Base-by-base conservation (phyloP, 305 asterid genomes). In the Ajuga reptans region DNA sequence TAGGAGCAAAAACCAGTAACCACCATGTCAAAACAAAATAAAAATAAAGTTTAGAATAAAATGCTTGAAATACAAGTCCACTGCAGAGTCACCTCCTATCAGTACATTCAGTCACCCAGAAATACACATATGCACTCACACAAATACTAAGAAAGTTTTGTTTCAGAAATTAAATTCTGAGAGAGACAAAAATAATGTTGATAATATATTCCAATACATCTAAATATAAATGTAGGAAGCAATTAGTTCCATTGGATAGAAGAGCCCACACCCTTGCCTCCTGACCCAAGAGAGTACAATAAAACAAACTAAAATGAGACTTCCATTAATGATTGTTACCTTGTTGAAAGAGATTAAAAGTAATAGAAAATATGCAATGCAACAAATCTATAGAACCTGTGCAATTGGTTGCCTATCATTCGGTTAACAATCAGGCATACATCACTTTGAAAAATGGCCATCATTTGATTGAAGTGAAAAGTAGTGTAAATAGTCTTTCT, bases 1-100 rank as follows among this genome's bases (percentile, higher is more conserved):
- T 92, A 71, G 58, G 64, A 78, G 71, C 62, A 72, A 68, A 77
- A 54, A 57, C 59, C 71, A 17, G 58, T 46, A 78, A 77, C 55
- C 31, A 74, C 64, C 55, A 69, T 5, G 65, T 43, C 59, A 68
- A 74, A 50, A 64, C 54, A 9, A 57, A 43, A 68, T n/a, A 42
- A 51, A 31, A 29, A 37, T 39, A 66, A 34, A 45, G 27, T 66
- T 57, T 27, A 53, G 36, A 29, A 57, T 34, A 64, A 12, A 37
- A 46, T 31, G 21, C 74, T 71, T 37, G 68, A 46, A 69, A 72
- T 21, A 34, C 16, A 66, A 24, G 59, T 60, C 55, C 68, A 66
- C 29, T 15, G 54, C 53, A 51, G 9, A 15, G 50, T 24, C 57
- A 29, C 45, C 51, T 11, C 29, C 6, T 31, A 51, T 43, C 65